Conservation (phyloP, 2,329 filamentous ascomycete genomes). For the Claviceps pusilla region DNA sequence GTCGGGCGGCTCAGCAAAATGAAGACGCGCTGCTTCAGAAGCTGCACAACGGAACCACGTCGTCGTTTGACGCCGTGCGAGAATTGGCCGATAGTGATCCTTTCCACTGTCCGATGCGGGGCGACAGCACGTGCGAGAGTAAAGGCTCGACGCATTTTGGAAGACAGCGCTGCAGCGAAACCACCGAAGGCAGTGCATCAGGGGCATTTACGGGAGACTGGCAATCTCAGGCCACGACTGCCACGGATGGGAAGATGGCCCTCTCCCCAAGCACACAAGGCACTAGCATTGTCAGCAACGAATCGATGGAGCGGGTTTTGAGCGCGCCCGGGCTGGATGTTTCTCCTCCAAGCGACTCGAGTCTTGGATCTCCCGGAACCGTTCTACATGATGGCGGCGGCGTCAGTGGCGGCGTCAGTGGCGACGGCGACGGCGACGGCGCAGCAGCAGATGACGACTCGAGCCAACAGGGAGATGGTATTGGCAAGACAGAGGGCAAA, state of each 20-base stretch:
- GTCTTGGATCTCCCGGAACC: slow-evolving; percentile 13
- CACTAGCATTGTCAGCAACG: slow-evolving; percentile 48
- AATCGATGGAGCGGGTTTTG: slow-evolving; percentile 36
- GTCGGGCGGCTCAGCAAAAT: neutral
- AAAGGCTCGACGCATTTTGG: slow-evolving; percentile 25
- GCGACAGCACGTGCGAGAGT: slow-evolving; percentile 18
- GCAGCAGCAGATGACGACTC: slow-evolving; percentile 15
- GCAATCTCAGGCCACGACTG: slow-evolving; percentile 48
- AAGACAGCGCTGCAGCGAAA: slow-evolving; percentile 44
- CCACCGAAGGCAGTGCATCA: slow-evolving; percentile 44
- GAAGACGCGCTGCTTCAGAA: neutral
- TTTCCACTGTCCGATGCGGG: slow-evolving; percentile 23
- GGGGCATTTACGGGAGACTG: slow-evolving; percentile 41
- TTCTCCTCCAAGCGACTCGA: slow-evolving; percentile 21
- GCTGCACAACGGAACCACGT: slow-evolving; percentile 25
- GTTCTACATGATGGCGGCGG: slow-evolving; percentile 11
- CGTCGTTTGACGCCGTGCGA: slow-evolving; percentile 30
- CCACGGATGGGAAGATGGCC: slow-evolving; percentile 48
- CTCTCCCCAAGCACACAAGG: slow-evolving; percentile 50
- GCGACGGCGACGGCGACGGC: neutral
- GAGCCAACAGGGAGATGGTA: slow-evolving; percentile 25
- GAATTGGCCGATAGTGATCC: slow-evolving; percentile 36
- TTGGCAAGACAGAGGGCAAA: slow-evolving; percentile 33
- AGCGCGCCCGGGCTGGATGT: slow-evolving; percentile 27
- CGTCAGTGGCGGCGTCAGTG: neutral